phyloP scores from a whole-genome alignment of 2,329 filamentous ascomycete genomes.

The Myrmaecium sp. region DNA sequence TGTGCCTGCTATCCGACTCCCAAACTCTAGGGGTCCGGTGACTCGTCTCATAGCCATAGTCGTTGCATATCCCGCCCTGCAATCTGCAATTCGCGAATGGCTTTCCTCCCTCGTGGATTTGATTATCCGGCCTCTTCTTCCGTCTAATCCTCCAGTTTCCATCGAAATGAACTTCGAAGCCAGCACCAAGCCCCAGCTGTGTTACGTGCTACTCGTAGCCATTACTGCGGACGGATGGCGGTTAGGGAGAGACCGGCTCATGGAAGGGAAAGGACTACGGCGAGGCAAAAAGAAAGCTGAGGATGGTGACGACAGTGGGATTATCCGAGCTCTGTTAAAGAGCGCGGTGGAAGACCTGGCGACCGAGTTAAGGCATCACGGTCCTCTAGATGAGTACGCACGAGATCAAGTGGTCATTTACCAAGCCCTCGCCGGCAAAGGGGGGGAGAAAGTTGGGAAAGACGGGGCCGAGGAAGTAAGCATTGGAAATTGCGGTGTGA shows the following conservation, averaged over 20 bases:
- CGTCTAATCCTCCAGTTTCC: too few relatives aligned
- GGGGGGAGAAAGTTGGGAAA: slow-evolving; percentile 8
- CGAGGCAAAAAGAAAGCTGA: slow-evolving; percentile 5
- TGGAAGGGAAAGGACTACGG: slow-evolving; percentile 23
- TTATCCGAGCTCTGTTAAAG: slow-evolving; percentile 11
- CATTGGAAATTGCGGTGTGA: too few relatives aligned
- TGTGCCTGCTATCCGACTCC: slow-evolving; percentile 21
- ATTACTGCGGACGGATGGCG: slow-evolving; percentile 30
- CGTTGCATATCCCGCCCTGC: slow-evolving; percentile 19
- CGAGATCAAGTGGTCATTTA: slow-evolving; percentile 44
- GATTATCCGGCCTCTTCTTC: too few relatives aligned
- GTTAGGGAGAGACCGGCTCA: slow-evolving; percentile 35
- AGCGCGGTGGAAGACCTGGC: slow-evolving; percentile 28
- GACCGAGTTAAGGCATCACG: slow-evolving; percentile 27
- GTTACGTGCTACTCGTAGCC: slow-evolving; percentile 40
- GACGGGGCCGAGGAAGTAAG: slow-evolving; percentile 8
- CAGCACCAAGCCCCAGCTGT: slow-evolving; percentile 25
- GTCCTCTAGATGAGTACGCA: slow-evolving; percentile 37
- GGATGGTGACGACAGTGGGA: slow-evolving; percentile 5
- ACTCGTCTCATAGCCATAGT: slow-evolving; percentile 18
- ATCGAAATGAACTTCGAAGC: slow-evolving; percentile 21
- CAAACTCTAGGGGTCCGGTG: slow-evolving; percentile 12
- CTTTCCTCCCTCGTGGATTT: too few relatives aligned
- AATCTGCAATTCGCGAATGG: too few relatives aligned
- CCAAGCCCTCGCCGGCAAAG: slow-evolving; percentile 33